These are phyloP conservation scores for Schwanniomyces yamadae DNA, from an alignment of 805 yeast species.

Conservation along the genomic window DNA sequence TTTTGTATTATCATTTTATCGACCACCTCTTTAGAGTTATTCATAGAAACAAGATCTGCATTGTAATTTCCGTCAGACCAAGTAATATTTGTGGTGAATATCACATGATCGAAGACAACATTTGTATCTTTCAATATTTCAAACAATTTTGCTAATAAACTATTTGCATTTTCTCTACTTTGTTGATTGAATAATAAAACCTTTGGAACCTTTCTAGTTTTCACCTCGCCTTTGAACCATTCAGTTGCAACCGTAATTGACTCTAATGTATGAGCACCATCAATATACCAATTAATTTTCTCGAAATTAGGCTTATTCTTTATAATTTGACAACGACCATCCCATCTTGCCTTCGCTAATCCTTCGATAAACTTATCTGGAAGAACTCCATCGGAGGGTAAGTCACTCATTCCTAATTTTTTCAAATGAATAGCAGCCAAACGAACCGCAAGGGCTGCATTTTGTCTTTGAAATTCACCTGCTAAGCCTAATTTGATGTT, in stretches of 20 bases:
- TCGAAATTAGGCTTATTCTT: slow-evolving; percentile 39
- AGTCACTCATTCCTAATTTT: slow-evolving; percentile 38
- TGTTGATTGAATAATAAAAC: slow-evolving; percentile 91
- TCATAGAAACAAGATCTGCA: slow-evolving; percentile 81
- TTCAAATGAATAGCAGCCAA: slow-evolving; percentile 62
- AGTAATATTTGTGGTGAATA: slow-evolving; percentile 90
- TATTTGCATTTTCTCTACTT: slow-evolving; percentile 73
- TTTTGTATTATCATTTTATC: slow-evolving; percentile 82
- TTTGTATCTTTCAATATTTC: slow-evolving; percentile 35
- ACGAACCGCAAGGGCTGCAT: slow-evolving; percentile 85
- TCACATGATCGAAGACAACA: slow-evolving; percentile 65
- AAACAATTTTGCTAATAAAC: slow-evolving; percentile 56
- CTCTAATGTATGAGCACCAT: slow-evolving; percentile 95
- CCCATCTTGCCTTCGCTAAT: slow-evolving; percentile 73
- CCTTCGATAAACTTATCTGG: slow-evolving; percentile 59
- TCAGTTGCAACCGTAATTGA: slow-evolving; percentile 76
- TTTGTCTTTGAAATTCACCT: slow-evolving; percentile 80
- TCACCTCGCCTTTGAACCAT: slow-evolving; percentile 58
- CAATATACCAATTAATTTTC: slow-evolving; percentile 73
- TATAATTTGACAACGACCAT: slow-evolving; percentile 90
- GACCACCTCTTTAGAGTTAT: slow-evolving; percentile 74
- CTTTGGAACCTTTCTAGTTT: slow-evolving; percentile 17
- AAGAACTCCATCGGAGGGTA: slow-evolving; percentile 28
- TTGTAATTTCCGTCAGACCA: slow-evolving; percentile 82
- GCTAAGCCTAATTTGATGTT: slow-evolving; percentile 64